A percentile compares a stretch with the other conserved stretches of the same genome.
These are phyloP conservation scores for Silene latifolia DNA, from an alignment of 148 eudicot species.

Conservation along the genomic window DNA sequence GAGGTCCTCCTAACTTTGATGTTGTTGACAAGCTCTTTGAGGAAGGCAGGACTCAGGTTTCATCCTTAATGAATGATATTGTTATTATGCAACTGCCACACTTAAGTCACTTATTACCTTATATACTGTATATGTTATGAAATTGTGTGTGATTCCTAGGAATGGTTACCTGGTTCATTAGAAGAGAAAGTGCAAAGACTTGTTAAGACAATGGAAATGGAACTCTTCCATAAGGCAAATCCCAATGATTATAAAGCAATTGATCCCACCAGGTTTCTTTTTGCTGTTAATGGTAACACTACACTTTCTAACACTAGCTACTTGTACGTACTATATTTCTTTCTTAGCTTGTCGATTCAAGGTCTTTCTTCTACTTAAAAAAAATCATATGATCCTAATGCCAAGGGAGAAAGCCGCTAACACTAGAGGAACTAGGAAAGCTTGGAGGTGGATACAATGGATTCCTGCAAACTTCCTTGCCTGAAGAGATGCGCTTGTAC, in stretches of 20 bases:
- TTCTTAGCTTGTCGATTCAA: too few relatives aligned
- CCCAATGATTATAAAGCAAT: slow-evolving; percentile 52
- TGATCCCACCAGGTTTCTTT: slow-evolving; percentile 41
- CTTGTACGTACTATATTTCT: neutral
- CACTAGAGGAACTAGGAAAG: slow-evolving; percentile 21
- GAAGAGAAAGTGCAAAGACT: slow-evolving; percentile 76
- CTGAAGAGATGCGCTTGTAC: slow-evolving; percentile 35
- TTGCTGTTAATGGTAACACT: slow-evolving; percentile 26
- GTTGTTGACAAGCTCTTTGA: slow-evolving; percentile 68
- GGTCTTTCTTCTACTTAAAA: too few relatives aligned
- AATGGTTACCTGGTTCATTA: slow-evolving; percentile 69
- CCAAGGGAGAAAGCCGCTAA: slow-evolving; percentile 35
- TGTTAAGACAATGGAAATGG: slow-evolving; percentile 87
- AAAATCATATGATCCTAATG: neutral
- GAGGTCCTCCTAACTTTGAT: slow-evolving; percentile 67
- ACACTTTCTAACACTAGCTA: neutral
- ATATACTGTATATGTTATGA: too few relatives aligned
- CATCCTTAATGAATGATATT: neutral
- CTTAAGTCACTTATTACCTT: too few relatives aligned
- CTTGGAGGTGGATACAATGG: slow-evolving; percentile 51
- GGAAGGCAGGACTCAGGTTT: slow-evolving; percentile 71
- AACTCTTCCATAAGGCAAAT: slow-evolving; percentile 52
- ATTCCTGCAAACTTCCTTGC: slow-evolving; percentile 48
- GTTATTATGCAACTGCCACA: too few relatives aligned
- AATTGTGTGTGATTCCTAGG: slow-evolving; percentile 31